Percentiles rank a stretch among this genome's conserved stretches.
Evolutionary conservation across 176 grass and related monocot species (phyloP).

Genomic region (Tillandsia leiboldiana): DNA sequence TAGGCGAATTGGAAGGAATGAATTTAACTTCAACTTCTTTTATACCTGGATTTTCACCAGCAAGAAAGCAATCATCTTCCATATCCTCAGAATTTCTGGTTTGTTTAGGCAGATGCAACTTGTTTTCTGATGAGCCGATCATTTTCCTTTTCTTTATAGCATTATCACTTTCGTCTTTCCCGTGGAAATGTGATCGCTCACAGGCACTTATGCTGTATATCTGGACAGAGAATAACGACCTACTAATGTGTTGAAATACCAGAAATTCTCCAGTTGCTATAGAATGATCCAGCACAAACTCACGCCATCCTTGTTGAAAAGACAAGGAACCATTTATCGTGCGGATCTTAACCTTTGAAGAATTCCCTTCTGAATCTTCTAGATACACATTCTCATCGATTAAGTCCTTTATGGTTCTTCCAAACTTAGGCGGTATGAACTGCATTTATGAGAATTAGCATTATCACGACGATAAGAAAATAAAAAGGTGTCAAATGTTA

Average conservation of each 20-base stretch:
- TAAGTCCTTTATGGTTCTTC: constrained; percentile 15
- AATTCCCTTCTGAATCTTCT: constrained; percentile 26
- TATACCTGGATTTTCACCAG: neutral
- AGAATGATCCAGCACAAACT: constrained; percentile 44
- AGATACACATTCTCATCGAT: constrained; percentile 28
- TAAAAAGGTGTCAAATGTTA: neutral
- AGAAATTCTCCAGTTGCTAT: constrained; percentile 37
- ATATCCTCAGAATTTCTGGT: neutral
- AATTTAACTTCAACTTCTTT: neutral
- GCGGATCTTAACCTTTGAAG: constrained; percentile 23
- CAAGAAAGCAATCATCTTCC: neutral
- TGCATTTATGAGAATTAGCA: constrained; percentile 19
- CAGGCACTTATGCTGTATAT: constrained; percentile 27
- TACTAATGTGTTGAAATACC: constrained; percentile 29
- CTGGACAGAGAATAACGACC: constrained; percentile 37
- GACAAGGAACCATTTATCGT: constrained; percentile 24
- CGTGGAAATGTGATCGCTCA: constrained; percentile 24
- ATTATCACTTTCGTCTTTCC: neutral
- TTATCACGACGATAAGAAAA: neutral
- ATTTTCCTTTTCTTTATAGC: neutral
- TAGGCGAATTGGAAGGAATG: neutral
- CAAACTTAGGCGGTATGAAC: constrained; percentile 37
- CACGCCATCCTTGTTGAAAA: constrained; percentile 49
- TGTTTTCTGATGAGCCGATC: neutral
- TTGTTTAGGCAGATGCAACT: neutral